phyloP scores from a whole-genome alignment of 306 rosid species.

The Cucumis cinereus region DNA sequence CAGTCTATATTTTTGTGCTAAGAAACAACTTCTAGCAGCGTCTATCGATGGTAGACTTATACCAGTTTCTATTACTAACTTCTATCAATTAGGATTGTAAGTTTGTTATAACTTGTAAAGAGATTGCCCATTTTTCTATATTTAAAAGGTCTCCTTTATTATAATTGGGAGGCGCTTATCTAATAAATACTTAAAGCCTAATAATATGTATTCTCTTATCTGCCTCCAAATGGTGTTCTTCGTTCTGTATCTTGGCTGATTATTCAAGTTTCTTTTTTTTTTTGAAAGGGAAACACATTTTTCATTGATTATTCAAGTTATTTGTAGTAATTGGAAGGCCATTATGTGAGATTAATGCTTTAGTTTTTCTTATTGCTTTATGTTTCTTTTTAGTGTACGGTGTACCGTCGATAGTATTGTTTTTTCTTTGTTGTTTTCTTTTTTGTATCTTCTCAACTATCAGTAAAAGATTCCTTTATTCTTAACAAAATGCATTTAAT shows the following conservation, averaged over 20 bases:
- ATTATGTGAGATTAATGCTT: neutral
- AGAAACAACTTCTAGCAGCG: no score
- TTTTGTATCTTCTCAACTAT: neutral
- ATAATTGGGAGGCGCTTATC: no score
- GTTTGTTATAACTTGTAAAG: no score
- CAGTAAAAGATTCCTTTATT: neutral
- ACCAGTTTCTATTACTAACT: no score
- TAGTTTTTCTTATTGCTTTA: neutral
- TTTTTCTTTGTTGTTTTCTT: neutral
- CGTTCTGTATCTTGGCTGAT: neutral
- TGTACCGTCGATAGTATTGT: neutral
- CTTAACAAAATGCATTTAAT: neutral
- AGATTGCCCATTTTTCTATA: no score
- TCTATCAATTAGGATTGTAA: no score
- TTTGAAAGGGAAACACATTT: no score
- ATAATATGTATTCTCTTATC: no score
- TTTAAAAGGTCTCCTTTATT: no score
- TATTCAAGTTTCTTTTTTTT: neutral
- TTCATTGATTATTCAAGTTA: neutral
- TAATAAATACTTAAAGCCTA: no score
- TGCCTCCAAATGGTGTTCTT: neutral
- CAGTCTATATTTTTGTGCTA: no score
- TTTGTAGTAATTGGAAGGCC: neutral
- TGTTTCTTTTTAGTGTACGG: neutral
- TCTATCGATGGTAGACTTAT: no score